Evolutionary conservation across 2,329 filamentous ascomycete species (phyloP), one percentile per base, ranked within the genome.

Genomic region (Calonectria fujianensis): DNA sequence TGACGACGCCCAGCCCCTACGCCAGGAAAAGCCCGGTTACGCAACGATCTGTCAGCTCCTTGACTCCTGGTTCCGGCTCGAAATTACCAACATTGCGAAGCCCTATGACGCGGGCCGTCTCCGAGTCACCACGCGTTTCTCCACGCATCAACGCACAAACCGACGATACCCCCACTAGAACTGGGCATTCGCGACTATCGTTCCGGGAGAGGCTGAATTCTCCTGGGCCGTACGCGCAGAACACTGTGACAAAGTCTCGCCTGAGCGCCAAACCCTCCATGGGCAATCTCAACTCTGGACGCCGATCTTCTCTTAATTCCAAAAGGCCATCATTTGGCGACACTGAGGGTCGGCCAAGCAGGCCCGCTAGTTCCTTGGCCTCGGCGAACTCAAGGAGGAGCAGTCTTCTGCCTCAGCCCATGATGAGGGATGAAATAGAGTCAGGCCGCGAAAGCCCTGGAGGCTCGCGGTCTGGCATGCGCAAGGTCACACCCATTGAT

Each of bases 1-100:
- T 91, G 57, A 92, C 90, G 9, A 91, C 91, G 1, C 91, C 92
- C 0, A 92, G 90, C 75, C 89, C 91, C 0, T 91, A 91, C 74
- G 84, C 89, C 7, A 90, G 86, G 79, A 85, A 79, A 63, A 86
- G 86, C 0, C 85, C 87, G 4, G 84, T 82, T n/a, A 81, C 84
- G 3, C 80, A 84, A 14, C 86, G 86, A 48, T 87, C 88, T 2
- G 77, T 80, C 32, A 89, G 88, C 0, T 86, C 88, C 1, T 75
- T 88, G 16, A 86, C 86, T 9, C 85, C 88, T 0, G 81, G 82
- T 11, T 87, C 87, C 3, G 83, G 83, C 16, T 89, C 90, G 14
- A 89, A 84, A 78, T 82, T 91, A 31, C 90, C 90, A 2, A 85
- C 83, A 8, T 78, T 89, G 37, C 89, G 90, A 27, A 90, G 86